These are phyloP conservation scores for Bidens hawaiensis DNA, from an alignment of 140 eudicot genomes.

Conservation along the genomic window DNA sequence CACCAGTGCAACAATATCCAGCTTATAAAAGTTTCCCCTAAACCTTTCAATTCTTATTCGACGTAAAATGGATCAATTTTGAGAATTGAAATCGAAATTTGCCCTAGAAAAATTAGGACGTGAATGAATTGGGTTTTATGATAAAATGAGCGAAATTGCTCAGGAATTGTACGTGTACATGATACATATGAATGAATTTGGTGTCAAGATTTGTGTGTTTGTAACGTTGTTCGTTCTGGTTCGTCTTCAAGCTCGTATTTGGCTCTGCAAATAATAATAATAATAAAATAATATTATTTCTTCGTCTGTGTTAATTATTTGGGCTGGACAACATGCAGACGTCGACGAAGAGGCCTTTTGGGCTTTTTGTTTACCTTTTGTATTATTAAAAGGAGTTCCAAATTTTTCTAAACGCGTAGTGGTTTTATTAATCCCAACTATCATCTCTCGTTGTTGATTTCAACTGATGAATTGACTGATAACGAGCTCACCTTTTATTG, in stretches of 20 bases:
- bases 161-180: slow-evolving; percentile 5
- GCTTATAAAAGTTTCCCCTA: slow-evolving; percentile 21
- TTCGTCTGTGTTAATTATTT: slow-evolving; percentile 24
- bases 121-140: slow-evolving; percentile 10
- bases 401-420: no score
- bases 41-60: slow-evolving; percentile 29
- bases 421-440: no score
- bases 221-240: slow-evolving; percentile 32
- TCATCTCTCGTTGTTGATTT: no score
- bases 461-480: no score
- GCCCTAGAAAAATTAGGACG: slow-evolving; percentile 39
- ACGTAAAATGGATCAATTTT: slow-evolving; percentile 34
- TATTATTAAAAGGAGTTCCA: background rate
- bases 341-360: slow-evolving; percentile 38
- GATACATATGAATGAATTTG: slow-evolving; percentile 10
- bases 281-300: slow-evolving; percentile 34
- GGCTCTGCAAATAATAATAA: slow-evolving; percentile 18
- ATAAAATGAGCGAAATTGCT: slow-evolving; percentile 4
- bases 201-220: slow-evolving; percentile 10
- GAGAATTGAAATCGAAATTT: slow-evolving; percentile 23
- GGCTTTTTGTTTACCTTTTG: slow-evolving; percentile 10
- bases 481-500: no score
- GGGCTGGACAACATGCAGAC: slow-evolving; percentile 73
- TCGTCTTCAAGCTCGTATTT: slow-evolving; percentile 55
- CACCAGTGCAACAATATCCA: slow-evolving; percentile 25